phyloP scores from a whole-genome alignment of 2,329 filamentous ascomycete genomes.

The Dactylellina sp. region DNA sequence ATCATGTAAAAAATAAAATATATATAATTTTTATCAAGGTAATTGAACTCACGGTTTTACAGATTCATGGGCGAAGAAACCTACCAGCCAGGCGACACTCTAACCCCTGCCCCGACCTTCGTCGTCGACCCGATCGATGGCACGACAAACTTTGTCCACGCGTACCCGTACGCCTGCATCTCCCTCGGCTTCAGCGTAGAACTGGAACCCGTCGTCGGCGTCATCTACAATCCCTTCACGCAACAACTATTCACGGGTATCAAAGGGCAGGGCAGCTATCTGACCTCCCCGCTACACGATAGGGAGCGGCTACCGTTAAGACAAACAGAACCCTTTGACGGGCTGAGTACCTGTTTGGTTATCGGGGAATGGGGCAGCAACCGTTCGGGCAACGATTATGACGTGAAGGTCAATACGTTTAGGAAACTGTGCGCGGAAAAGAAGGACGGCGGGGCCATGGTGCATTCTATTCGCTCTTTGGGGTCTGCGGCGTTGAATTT shows the following conservation, averaged over 20 bases:
- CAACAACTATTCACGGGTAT: conserved; percentile 70
- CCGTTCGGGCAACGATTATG: conserved; percentile 70
- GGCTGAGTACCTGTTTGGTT: conserved; percentile 68
- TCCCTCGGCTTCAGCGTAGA: conserved; percentile 71
- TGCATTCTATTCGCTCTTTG: conserved; percentile 70
- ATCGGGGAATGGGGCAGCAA: conserved; percentile 74
- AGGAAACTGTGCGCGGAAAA: conserved; percentile 66
- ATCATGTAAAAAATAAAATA: too few species aligned
- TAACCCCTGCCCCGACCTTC: conserved; percentile 71
- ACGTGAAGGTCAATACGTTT: conserved; percentile 70
- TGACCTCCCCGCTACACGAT: conserved; percentile 59
- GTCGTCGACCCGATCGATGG: conserved; percentile 75
- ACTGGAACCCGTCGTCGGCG: conserved; percentile 68
- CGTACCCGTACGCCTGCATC: conserved; percentile 71
- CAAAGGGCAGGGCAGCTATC: conserved; percentile 69
- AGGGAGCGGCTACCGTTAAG: conserved; percentile 24
- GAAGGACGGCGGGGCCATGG: conserved; percentile 72
- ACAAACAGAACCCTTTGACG: conserved; percentile 66
- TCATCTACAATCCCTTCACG: conserved; percentile 73
- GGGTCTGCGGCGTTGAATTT: conserved; percentile 73
- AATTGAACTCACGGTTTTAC: too few species aligned
- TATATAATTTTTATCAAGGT: too few species aligned
- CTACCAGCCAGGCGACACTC: conserved; percentile 68
- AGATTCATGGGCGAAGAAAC: conserved; percentile 72
- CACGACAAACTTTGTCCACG: conserved; percentile 75